Conservation (phyloP, 2,329 filamentous ascomycete species). For the Alternaria sp. region DNA sequence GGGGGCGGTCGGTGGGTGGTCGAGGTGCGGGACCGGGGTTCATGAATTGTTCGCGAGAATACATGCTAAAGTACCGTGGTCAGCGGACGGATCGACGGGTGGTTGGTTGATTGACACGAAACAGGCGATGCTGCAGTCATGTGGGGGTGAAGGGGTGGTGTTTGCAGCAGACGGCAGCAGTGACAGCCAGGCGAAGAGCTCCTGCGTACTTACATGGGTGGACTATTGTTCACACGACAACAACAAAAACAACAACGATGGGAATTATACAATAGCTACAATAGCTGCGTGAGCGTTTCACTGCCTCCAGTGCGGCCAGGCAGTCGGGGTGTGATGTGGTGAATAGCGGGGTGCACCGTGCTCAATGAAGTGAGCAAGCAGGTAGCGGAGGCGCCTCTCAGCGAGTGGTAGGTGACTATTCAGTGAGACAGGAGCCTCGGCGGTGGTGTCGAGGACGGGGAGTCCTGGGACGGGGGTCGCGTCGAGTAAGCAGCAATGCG, state of each 20-base stretch:
- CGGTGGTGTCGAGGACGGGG: constrained; percentile 11
- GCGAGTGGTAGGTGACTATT: neutral
- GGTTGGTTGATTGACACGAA: neutral
- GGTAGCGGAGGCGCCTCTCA: constrained; percentile 7
- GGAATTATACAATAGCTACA: constrained; percentile 18
- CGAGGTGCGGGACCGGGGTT: constrained; percentile 94
- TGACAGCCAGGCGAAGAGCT: constrained; percentile 7
- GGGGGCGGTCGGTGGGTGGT: constrained; percentile 83
- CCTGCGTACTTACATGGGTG: constrained; percentile 35
- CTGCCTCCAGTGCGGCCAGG: constrained; percentile 18
- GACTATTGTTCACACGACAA: constrained; percentile 29
- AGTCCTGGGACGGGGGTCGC: constrained; percentile 15
- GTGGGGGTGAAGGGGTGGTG: neutral
- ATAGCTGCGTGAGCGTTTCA: constrained; percentile 18
- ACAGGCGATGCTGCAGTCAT: constrained; percentile 5
- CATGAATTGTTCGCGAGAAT: constrained; percentile 79
- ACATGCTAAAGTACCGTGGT: constrained; percentile 58
- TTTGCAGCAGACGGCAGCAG: constrained; percentile 1
- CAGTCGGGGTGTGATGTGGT: constrained; percentile 24
- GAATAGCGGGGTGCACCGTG: constrained; percentile 41
- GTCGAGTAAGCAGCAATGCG: constrained; percentile 26
- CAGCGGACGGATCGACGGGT: constrained; percentile 14
- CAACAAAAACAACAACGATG: constrained; percentile 7
- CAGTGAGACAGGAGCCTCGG: constrained; percentile 3
- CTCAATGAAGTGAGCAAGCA: constrained; percentile 19